Percentiles rank a stretch among this genome's conserved stretches.
Evolutionary conservation across 345 rosid genomes (phyloP).

Genomic region (Rubroshorea leprosula): DNA sequence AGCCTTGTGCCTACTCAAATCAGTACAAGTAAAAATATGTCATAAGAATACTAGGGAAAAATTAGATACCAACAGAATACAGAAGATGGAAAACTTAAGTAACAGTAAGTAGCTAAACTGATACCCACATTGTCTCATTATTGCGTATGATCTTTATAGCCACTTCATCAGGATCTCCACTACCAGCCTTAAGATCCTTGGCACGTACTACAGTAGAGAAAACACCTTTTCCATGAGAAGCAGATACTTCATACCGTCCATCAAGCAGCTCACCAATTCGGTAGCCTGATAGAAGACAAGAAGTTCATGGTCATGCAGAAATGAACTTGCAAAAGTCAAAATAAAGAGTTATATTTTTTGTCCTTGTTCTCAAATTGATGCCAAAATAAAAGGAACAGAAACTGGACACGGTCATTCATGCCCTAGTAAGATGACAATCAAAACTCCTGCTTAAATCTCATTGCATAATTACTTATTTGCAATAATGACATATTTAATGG

Average conservation of each 20-base stretch:
- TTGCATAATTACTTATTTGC: too few species aligned
- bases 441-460: conserved; percentile 27
- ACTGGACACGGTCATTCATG: conserved; percentile 28
- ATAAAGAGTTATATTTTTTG: too few species aligned
- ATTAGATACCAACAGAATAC: too few species aligned
- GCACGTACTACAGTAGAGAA: too few species aligned
- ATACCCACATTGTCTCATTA: too few species aligned
- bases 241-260: conserved; percentile 88
- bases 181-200: too few species aligned
- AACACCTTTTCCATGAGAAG: conserved; percentile 37
- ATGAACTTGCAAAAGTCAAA: not conserved
- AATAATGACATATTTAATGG: too few species aligned
- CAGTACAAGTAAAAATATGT: not conserved
- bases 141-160: too few species aligned
- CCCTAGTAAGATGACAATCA: conserved; percentile 25
- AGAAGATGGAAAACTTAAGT: not conserved
- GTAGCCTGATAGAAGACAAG: conserved; percentile 44
- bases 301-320: not conserved
- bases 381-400: conserved; percentile 3
- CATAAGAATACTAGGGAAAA: too few species aligned
- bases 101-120: too few species aligned
- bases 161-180: too few species aligned
- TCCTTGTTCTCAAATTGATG: too few species aligned
- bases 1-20: conserved; percentile 75
- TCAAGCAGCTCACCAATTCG: conserved; percentile 94